A percentile compares a stretch with the other conserved stretches of the same genome.
Evolutionary conservation across 2,329 filamentous ascomycete species (phyloP).

Genomic region (Purpureocillium lavendulum): DNA sequence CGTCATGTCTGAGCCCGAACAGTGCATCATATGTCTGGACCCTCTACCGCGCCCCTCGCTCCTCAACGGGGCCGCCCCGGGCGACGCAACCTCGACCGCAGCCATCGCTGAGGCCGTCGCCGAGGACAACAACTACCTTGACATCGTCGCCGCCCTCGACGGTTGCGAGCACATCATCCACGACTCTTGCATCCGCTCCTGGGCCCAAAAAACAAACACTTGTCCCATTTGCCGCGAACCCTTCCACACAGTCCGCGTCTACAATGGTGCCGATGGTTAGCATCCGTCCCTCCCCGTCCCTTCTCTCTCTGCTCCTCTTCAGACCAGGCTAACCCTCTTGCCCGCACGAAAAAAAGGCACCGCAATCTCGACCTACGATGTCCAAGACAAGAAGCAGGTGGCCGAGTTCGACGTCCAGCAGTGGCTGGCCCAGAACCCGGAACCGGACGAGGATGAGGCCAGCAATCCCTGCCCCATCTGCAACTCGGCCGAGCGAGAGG

Average conservation of each 20-base stretch:
- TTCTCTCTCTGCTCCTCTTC: background rate
- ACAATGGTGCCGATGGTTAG: slow-evolving; percentile 67
- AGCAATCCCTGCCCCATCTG: slow-evolving; percentile 76
- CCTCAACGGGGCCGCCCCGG: slow-evolving; percentile 11
- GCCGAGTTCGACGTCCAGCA: slow-evolving; percentile 77
- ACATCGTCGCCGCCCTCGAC: slow-evolving; percentile 50
- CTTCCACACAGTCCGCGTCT: slow-evolving; percentile 86
- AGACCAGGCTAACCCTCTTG: slow-evolving; percentile 1
- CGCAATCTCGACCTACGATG: slow-evolving; percentile 49
- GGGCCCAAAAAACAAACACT: slow-evolving; percentile 95
- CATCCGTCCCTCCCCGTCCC: slow-evolving; percentile 8
- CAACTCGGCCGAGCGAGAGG: slow-evolving; percentile 70
- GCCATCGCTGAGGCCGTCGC: slow-evolving; percentile 8
- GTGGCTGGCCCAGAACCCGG: slow-evolving; percentile 63
- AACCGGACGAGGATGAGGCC: slow-evolving; percentile 57
- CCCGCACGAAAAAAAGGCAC: slow-evolving; percentile 37
- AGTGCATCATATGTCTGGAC: slow-evolving; percentile 64
- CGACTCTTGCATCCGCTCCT: slow-evolving; percentile 84
- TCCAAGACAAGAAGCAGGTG: slow-evolving; percentile 80
- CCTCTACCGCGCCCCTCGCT: slow-evolving; percentile 36
- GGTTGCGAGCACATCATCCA: slow-evolving; percentile 90
- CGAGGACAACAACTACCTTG: slow-evolving; percentile 25
- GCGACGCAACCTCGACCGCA: slow-evolving; percentile 9
- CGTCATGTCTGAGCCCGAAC: slow-evolving; percentile 48
- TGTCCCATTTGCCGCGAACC: slow-evolving; percentile 91